A percentile compares a stretch with the other conserved stretches of the same genome.
Conservation (phyloP, 225 moss, liverwort and hornwort species). For the Thuidium tamariscinum region DNA sequence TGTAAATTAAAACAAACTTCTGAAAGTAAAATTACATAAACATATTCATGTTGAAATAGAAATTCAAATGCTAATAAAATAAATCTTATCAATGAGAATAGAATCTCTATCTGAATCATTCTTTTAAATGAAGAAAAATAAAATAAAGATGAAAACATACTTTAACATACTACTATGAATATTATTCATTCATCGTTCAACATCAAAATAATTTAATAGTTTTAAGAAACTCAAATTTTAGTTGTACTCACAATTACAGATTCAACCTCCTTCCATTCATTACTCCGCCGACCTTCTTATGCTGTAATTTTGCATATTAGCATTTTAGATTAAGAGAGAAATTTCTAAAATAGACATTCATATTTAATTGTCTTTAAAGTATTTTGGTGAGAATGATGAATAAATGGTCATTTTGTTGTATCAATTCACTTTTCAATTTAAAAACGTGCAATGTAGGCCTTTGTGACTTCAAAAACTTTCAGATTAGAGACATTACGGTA, state of each 20-base stretch:
- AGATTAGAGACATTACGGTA: neutral
- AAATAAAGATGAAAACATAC: neutral
- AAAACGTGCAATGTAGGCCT: neutral
- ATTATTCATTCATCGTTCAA: neutral
- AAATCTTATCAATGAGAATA: neutral
- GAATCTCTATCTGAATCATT: neutral
- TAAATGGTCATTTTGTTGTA: neutral
- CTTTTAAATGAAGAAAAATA: neutral
- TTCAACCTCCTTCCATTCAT: conserved; percentile 8
- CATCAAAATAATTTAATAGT: neutral
- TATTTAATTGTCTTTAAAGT: no score
- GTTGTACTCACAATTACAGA: neutral
- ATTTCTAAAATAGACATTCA: neutral
- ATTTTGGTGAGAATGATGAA: neutral
- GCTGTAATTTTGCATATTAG: neutral
- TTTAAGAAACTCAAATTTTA: neutral
- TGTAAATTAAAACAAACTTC: neutral
- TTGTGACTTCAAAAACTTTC: neutral
- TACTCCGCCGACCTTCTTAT: neutral
- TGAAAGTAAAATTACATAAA: neutral
- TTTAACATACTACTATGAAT: no score
- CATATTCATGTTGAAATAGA: no score
- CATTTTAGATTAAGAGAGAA: neutral
- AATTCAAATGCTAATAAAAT: neutral
- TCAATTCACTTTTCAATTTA: neutral